Evolutionary conservation across 1,284 basidiomycete species (phyloP), one percentile per base, ranked within the genome.

Genomic region (Somion occarium): DNA sequence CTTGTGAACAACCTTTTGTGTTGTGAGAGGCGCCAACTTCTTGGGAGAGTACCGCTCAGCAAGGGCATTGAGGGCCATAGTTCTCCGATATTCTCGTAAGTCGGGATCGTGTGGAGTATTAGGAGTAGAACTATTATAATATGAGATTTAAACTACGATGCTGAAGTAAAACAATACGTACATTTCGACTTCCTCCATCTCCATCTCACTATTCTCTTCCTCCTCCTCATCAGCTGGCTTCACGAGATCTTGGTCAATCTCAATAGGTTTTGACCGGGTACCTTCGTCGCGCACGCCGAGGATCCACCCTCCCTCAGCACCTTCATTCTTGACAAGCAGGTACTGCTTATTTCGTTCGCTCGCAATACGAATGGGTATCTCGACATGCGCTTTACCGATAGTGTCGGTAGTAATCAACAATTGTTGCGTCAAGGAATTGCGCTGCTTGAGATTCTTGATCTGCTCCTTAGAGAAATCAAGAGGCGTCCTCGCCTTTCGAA

Each of bases 391-490:
- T 59, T 87, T 89, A 49, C 93, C 93, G 48, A 99, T 93, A 57
- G 77, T 91, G 70, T 98, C 95, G 2, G 94, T 98, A 18, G 98
- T 96, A 30, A 82, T 83, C 37, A 99, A 74, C n/a, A 99, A 79
- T 63, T 97, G 93, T 61, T 99, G 97, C 0, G 97, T 99, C 52
- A 98, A 75, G 1, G 85, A 69, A 65, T 99, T 99, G 34, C 97
- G 78, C 65, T 96, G 88, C 59, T 87, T 83, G 22, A 99, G 75
- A 58, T 92, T 90, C 66, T 85, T 80, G 67, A 98, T 97, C 68
- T 99, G 97, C 53, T 95, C 89, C 61, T 87, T 90, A 0, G 93
- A 96, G 64, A 99, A 99, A 68, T 99, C 97, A 51, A 98, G 76
- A 0, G 96, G 85, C 0, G 94, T 96, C 1, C 79, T 79, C 0